A percentile compares a stretch with the other conserved stretches of the same genome.
Evolutionary conservation across 371 early-diverging fungal species (phyloP).

Genomic region (Dichotomocladium elegans): DNA sequence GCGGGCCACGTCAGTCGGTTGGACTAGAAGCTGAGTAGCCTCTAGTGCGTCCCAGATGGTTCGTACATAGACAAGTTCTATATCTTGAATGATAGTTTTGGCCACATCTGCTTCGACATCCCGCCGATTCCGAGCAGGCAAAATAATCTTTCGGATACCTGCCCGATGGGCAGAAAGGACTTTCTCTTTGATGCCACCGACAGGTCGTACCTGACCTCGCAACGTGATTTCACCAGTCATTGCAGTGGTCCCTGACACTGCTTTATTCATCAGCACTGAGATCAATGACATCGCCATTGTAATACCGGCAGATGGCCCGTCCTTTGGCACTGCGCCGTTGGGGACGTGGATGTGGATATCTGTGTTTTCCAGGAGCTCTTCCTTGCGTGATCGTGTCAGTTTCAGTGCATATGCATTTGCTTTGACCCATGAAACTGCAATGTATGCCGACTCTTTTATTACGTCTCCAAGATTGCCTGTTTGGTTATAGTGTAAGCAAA

Average conservation of each 20-base stretch:
- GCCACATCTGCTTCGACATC: constrained; percentile 66
- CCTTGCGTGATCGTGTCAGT: constrained; percentile 35
- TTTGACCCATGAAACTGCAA: constrained; percentile 79
- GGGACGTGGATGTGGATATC: constrained; percentile 88
- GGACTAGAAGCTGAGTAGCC: constrained; percentile 35
- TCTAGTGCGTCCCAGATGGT: constrained; percentile 64
- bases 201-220: constrained; percentile 77
- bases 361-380: constrained; percentile 40
- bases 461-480: constrained; percentile 87
- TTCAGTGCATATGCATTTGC: constrained; percentile 64
- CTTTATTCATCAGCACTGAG: constrained; percentile 59
- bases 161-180: constrained; percentile 80
- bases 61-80: constrained; percentile 65
- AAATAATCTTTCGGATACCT: constrained; percentile 55
- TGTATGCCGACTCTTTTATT: constrained; percentile 82
- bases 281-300: constrained; percentile 74
- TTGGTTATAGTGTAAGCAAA: constrained; percentile 46
- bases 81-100: constrained; percentile 48
- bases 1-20: not conserved
- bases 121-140: constrained; percentile 52
- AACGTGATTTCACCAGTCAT: constrained; percentile 92
- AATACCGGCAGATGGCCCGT: constrained; percentile 74
- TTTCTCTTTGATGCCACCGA: constrained; percentile 90
- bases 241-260: constrained; percentile 54
- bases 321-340: constrained; percentile 80